A percentile compares a stretch with the other conserved stretches of the same genome.
Evolutionary conservation across 73 alveolate species (phyloP).

Genomic region (Blepharisma japonicum): DNA sequence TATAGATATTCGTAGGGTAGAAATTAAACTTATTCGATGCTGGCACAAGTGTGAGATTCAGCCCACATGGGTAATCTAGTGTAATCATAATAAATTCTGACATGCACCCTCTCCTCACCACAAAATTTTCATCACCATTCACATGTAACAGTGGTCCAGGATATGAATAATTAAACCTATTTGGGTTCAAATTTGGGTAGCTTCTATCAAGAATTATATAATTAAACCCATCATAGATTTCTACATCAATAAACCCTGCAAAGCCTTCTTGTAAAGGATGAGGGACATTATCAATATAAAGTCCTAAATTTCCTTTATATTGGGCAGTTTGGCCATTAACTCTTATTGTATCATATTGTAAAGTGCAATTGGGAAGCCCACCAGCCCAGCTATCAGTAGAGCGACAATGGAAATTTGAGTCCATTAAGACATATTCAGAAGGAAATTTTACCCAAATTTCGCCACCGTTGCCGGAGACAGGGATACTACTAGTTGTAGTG

Average conservation of each 20-base stretch:
- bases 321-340: background rate
- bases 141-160: conserved; percentile 45
- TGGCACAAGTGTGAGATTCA: conserved; percentile 38
- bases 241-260: conserved; percentile 23
- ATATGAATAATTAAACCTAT: conserved; percentile 33
- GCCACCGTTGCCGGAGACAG: background rate
- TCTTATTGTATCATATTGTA: background rate
- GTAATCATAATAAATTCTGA: conserved; percentile 33
- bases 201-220: conserved; percentile 41
- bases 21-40: conserved; percentile 31
- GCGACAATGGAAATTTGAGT: conserved; percentile 5
- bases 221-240: conserved; percentile 33
- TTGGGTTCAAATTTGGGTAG: conserved; percentile 50
- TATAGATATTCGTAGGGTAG: conserved; percentile 30
- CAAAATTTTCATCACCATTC: conserved; percentile 33
- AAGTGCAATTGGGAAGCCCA: conserved; percentile 12
- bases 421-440: background rate
- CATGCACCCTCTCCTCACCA: conserved; percentile 39
- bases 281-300: conserved; percentile 32
- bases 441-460: conserved; percentile 22
- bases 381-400: conserved; percentile 12
- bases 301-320: background rate
- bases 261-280: conserved; percentile 42
- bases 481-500: background rate
- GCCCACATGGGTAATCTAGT: conserved; percentile 39